These are phyloP conservation scores for Cladorrhinum sp. DNA, from an alignment of 2,329 filamentous ascomycete genomes.

Conservation along the genomic window DNA sequence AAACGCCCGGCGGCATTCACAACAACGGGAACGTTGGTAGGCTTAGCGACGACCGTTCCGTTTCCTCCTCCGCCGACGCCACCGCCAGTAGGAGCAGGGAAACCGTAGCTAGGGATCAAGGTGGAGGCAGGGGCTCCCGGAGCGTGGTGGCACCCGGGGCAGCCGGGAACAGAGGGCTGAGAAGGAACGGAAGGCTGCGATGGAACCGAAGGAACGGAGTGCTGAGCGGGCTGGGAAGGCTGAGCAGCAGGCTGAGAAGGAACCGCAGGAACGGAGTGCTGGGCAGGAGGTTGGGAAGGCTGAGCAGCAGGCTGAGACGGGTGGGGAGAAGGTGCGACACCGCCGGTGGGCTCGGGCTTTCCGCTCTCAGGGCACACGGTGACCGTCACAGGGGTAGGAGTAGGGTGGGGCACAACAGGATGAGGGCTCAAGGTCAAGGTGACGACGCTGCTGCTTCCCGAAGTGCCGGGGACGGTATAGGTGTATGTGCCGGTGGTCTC, in stretches of 20 bases:
- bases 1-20: neutral
- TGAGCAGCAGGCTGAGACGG: neutral
- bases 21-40: neutral
- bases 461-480: neutral
- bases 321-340: neutral
- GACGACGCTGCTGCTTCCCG: neutral
- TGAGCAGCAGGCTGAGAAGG: neutral
- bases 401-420: neutral
- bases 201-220: neutral
- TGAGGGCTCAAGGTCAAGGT: neutral
- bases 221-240: neutral
- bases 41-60: neutral
- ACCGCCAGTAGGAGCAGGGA: neutral
- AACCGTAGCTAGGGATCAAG: neutral
- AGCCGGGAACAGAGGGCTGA: neutral
- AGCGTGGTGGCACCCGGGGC: neutral
- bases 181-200: too few relatives aligned
- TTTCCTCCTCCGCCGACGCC: neutral
- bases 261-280: neutral
- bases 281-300: too few relatives aligned
- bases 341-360: neutral
- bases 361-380: neutral
- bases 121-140: neutral
- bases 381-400: neutral
- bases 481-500: conserved; percentile 20